Evolutionary conservation across 1,139 yeast species (phyloP).

Genomic region (Hanseniaspora gamundiae): DNA sequence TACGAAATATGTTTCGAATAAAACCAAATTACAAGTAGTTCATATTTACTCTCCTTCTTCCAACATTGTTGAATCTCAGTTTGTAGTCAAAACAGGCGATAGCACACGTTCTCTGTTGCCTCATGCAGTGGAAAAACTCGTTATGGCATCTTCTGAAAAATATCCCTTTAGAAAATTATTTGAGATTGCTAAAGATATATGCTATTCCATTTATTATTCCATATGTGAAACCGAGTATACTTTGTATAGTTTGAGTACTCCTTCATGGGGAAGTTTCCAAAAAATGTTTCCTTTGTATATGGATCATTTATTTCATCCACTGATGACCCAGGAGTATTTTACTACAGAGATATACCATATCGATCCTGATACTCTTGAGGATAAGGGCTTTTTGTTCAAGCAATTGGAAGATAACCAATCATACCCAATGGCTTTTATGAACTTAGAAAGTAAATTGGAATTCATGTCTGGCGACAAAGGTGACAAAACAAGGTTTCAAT

Average conservation of each 20-base stretch:
- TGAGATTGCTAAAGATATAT: constrained; percentile 64
- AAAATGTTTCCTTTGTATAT: constrained; percentile 65
- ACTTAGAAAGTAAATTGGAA: too few species aligned
- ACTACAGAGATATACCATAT: constrained; percentile 81
- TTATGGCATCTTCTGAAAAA: too few species aligned
- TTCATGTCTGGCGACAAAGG: too few species aligned
- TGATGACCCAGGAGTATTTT: constrained; percentile 72
- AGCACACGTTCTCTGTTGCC: too few species aligned
- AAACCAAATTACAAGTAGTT: constrained; percentile 68
- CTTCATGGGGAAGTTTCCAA: constrained; percentile 86
- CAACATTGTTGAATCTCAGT: constrained; percentile 91
- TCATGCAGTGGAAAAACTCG: too few species aligned
- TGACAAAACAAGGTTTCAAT: too few species aligned
- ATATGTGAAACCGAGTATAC: constrained; percentile 89
- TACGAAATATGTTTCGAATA: constrained; percentile 8
- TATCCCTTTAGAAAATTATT: constrained; percentile 77
- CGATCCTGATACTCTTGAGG: constrained; percentile 64
- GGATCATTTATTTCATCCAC: constrained; percentile 69
- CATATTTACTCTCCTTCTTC: too few species aligned
- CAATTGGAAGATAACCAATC: too few species aligned
- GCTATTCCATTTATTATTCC: constrained; percentile 72
- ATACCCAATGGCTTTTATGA: too few species aligned
- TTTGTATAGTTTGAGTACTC: constrained; percentile 70
- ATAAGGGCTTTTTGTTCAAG: constrained; percentile 89
- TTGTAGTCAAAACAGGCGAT: too few species aligned